Base-by-base conservation (phyloP, 495 filamentous ascomycete genomes). In the Penicillium simplicissimum region DNA sequence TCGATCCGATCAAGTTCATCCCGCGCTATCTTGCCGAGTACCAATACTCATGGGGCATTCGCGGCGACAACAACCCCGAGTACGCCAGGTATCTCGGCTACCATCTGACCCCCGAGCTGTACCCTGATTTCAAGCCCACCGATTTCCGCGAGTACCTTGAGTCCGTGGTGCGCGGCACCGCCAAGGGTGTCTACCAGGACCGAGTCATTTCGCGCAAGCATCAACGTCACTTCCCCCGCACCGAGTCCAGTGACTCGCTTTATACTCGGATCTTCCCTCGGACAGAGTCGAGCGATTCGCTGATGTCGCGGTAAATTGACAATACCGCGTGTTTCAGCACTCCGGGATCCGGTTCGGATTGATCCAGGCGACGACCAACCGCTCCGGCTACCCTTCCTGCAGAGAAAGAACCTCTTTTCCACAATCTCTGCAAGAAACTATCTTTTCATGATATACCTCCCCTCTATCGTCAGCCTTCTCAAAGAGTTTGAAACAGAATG, bases 1-100 rank as follows among this genome's bases (percentile, higher is more conserved):
- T 76, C 61, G 75, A 81, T 45, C 71, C 79, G 21, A 68, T 78
- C 61, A 79, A 77, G 58, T 75, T 79, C 60, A 72, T 82, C 48
- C 67, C 73, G 15, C 70, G 76, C 1, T 74, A 76, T 23, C 59
- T 78, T 15, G 71, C 77, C 58, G 74, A 87, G 60, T 85, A 86
- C 60, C 68, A 79, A 55, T 69, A 81, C 52, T 81, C 78, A 0
- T 82, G 80, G 79, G 79, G 76, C 35, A 69, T 87, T 33, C 78
- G 84, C 15, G 80, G 78, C 23, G 85, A 88, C 56, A 86, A 87
- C 65, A 81, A 75, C 51, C 81, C 80, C 0, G 82, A 84, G 56
- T 78, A 78, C 59, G 85, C 84, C 33, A 78, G 78, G 58, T 86
- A 87, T 64, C 74, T 88, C 9, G 85, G 85, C 8, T 87, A 86